phyloP scores from a whole-genome alignment of 176 grass and related monocot genomes.

The Hyparrhenia diplandra region DNA sequence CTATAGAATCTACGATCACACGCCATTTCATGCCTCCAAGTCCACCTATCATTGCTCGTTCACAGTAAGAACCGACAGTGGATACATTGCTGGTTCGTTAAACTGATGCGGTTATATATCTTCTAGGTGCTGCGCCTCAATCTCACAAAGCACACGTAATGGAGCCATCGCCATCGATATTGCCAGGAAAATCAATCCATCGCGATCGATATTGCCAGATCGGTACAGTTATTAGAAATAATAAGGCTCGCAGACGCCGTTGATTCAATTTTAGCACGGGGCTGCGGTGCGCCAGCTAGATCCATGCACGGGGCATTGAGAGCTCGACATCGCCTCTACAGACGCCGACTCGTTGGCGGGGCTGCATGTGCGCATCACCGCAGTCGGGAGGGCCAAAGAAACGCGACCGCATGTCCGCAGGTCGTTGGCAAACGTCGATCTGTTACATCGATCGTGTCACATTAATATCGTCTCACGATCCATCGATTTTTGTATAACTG shows the following conservation, averaged over 20 bases:
- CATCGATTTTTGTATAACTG: neutral
- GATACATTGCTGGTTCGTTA: no score
- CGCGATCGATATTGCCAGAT: neutral
- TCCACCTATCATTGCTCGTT: no score
- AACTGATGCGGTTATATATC: neutral
- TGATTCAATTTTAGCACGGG: neutral
- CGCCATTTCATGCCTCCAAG: no score
- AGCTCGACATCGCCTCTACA: neutral
- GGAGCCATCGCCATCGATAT: neutral
- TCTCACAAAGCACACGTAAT: neutral
- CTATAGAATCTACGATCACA: no score
- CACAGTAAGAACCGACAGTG: no score
- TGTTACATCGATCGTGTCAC: neutral
- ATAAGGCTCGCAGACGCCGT: conserved; percentile 1
- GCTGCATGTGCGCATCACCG: no score
- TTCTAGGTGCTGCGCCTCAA: neutral
- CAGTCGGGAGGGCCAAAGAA: neutral
- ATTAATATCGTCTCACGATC: neutral
- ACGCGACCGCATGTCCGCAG: no score
- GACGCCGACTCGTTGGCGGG: no score
- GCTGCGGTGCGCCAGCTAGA: neutral
- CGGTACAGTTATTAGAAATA: neutral
- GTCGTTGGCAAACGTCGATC: neutral
- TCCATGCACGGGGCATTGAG: neutral
- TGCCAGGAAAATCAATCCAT: neutral